Percentiles rank a stretch among this genome's conserved stretches.
These are phyloP conservation scores for Peniophora sp. DNA, from an alignment of 1,284 basidiomycete genomes.

Conservation along the genomic window DNA sequence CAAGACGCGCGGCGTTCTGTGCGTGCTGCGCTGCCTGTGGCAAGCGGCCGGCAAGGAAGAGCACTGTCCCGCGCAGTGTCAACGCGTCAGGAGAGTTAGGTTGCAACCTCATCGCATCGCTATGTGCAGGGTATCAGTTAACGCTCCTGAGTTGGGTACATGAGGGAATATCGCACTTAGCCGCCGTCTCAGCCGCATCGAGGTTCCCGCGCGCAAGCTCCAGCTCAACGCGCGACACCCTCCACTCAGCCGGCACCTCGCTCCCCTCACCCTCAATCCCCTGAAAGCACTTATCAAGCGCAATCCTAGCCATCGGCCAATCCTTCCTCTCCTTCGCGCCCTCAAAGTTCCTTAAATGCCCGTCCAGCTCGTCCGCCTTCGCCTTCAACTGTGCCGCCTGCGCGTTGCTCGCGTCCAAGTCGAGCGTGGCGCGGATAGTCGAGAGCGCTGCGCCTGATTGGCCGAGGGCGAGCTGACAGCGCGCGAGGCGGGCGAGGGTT, in stretches of 20 bases:
- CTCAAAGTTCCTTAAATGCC: conserved; percentile 59
- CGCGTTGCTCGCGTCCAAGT: conserved; percentile 48
- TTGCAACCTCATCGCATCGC: conserved; percentile 68
- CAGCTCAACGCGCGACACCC: conserved; percentile 71
- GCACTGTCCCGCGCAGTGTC: conserved; percentile 71
- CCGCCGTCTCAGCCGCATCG: conserved; percentile 64
- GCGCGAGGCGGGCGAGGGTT: conserved; percentile 70
- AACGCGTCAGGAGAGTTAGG: conserved; percentile 75
- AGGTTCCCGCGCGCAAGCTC: conserved; percentile 63
- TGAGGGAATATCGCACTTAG: conserved; percentile 47
- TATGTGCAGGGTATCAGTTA: no score
- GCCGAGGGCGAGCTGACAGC: conserved; percentile 75
- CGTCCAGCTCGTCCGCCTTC: conserved; percentile 53
- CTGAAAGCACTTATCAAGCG: conserved; percentile 65
- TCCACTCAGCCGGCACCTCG: conserved; percentile 70
- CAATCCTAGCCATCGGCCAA: conserved; percentile 62
- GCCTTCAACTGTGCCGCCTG: conserved; percentile 51
- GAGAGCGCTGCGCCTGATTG: conserved; percentile 56
- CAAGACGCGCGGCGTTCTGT: conserved; percentile 66
- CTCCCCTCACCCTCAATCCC: conserved; percentile 67
- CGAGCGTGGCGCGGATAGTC: conserved; percentile 47
- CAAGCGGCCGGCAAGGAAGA: conserved; percentile 71
- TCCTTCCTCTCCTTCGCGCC: conserved; percentile 50
- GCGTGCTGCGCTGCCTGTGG: conserved; percentile 69
- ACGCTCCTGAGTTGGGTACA: not conserved